Conservation (phyloP, 495 filamentous ascomycete genomes). For the Daldinia decipiens region DNA sequence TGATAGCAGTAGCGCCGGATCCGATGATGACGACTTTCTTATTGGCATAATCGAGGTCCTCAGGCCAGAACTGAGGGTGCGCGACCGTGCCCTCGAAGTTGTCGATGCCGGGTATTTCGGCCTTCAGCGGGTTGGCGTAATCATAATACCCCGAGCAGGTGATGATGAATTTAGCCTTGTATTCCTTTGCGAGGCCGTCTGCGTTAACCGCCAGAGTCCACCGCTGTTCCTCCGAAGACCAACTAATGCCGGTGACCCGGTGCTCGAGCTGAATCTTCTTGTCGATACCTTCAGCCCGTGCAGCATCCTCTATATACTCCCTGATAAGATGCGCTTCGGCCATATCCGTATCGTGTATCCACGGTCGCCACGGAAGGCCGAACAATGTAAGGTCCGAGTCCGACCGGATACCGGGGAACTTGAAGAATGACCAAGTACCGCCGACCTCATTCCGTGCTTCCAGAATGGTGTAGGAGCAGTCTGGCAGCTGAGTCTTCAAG, state of each 20-base stretch:
- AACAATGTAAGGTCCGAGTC: slow-evolving; percentile 74
- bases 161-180: slow-evolving; percentile 67
- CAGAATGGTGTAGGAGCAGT: slow-evolving; percentile 67
- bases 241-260: slow-evolving; percentile 64
- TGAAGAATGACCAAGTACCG: slow-evolving; percentile 79
- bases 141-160: slow-evolving; percentile 73
- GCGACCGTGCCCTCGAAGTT: slow-evolving; percentile 64
- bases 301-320: slow-evolving; percentile 70
- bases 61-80: slow-evolving; percentile 72
- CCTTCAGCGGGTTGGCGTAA: slow-evolving; percentile 66
- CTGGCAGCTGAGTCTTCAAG: slow-evolving; percentile 68
- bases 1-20: slow-evolving; percentile 67
- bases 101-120: slow-evolving; percentile 67
- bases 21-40: slow-evolving; percentile 67
- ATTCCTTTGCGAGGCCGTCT: slow-evolving; percentile 56
- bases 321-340: slow-evolving; percentile 68
- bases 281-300: slow-evolving; percentile 71
- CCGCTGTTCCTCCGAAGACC: slow-evolving; percentile 65
- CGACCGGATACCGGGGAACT: slow-evolving; percentile 73
- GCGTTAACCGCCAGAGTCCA: slow-evolving; percentile 67
- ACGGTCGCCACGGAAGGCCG: slow-evolving; percentile 75
- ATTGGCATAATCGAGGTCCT: slow-evolving; percentile 58
- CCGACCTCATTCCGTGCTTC: slow-evolving; percentile 70
- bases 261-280: slow-evolving; percentile 68
- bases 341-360: slow-evolving; percentile 67